These are phyloP conservation scores for Aspergillus nomiae DNA, from an alignment of 2,329 filamentous ascomycete species.

Conservation along the genomic window DNA sequence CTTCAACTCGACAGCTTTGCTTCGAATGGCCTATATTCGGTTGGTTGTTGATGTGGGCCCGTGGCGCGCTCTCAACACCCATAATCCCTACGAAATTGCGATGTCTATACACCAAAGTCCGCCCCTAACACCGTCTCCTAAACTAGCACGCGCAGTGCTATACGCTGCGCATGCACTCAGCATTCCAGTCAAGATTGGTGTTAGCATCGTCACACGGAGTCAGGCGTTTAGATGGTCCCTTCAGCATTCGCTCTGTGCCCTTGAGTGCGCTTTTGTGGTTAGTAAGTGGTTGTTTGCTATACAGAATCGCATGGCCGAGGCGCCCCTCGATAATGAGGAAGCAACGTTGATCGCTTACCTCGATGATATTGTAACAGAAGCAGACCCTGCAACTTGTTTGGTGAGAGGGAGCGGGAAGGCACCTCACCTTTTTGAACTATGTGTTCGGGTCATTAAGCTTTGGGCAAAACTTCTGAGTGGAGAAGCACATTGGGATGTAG, in stretches of 20 bases:
- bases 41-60: slow-evolving; percentile 8
- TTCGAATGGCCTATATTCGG: slow-evolving; percentile 17
- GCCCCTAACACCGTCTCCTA: background rate
- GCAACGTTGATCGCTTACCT: no score
- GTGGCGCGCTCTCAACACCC: slow-evolving; percentile 4
- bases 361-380: no score
- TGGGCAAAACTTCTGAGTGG: no score
- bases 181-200: slow-evolving; percentile 18
- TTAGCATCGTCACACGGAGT: slow-evolving; percentile 19
- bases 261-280: slow-evolving; percentile 34
- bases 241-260: slow-evolving; percentile 21
- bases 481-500: no score
- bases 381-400: no score
- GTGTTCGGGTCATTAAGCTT: no score
- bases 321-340: no score
- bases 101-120: background rate
- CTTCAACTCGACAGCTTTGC: slow-evolving; percentile 18
- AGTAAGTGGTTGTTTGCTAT: slow-evolving; percentile 34
- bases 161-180: slow-evolving; percentile 15
- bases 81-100: slow-evolving; percentile 1
- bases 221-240: slow-evolving; percentile 23
- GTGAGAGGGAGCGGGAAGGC: no score
- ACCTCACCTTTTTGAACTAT: no score
- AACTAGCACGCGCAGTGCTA: slow-evolving; percentile 7
- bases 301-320: no score